phyloP scores from a whole-genome alignment of 129 eudicot species.

The Kitagawia praeruptora region DNA sequence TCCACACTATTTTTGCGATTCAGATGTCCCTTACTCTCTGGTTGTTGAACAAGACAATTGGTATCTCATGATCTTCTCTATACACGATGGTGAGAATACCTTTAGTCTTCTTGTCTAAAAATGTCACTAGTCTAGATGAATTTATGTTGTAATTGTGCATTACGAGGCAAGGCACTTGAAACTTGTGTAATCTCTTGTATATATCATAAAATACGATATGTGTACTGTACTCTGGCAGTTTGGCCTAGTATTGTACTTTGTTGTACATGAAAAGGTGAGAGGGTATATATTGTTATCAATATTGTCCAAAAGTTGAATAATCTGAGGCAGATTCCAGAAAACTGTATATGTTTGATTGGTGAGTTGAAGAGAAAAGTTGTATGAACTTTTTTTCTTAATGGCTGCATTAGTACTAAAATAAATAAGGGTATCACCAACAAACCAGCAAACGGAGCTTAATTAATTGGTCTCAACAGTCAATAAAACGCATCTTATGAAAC shows the following conservation, averaged over 20 bases:
- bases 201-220: neutral
- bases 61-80: conserved; percentile 30
- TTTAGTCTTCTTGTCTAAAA: neutral
- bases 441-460: neutral
- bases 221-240: neutral
- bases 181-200: neutral
- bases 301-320: neutral
- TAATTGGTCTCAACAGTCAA: neutral
- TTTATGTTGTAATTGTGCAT: neutral
- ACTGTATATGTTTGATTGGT: neutral
- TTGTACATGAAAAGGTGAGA: neutral
- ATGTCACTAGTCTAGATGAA: neutral
- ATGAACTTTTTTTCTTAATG: neutral
- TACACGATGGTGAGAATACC: neutral
- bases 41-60: conserved; percentile 68
- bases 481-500: neutral
- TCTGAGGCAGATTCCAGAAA: neutral
- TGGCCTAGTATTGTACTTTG: neutral
- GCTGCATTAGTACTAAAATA: neutral
- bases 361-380: neutral
- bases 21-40: conserved; percentile 68
- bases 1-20: conserved; percentile 58
- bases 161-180: neutral
- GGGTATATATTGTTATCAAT: neutral
- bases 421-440: too few species aligned